These are phyloP conservation scores for Peziza echinospora DNA, from an alignment of 495 filamentous ascomycete species.

Conservation along the genomic window DNA sequence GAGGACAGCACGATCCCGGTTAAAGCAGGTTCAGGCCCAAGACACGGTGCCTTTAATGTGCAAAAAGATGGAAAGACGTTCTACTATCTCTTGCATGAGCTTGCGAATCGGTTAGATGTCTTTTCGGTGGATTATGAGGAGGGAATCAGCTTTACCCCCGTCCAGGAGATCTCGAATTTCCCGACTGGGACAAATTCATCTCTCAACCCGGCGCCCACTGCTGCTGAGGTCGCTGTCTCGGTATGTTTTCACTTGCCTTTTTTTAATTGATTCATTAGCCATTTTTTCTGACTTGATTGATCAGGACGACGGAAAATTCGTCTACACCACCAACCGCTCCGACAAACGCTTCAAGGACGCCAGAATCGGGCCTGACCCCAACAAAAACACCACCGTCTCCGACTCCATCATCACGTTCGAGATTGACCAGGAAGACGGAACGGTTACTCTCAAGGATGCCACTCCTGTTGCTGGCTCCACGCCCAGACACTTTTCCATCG, in stretches of 20 bases:
- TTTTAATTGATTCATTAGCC: background rate
- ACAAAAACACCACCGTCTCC: constrained; percentile 3
- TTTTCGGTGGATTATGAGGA: constrained; percentile 36
- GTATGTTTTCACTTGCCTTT: constrained; percentile 22
- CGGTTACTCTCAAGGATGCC: constrained; percentile 28
- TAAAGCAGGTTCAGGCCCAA: constrained; percentile 36
- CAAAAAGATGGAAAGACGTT: constrained; percentile 24
- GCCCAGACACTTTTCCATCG: constrained; percentile 43
- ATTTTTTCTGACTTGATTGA: background rate
- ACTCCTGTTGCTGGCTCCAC: constrained; percentile 34
- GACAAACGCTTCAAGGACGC: constrained; percentile 26
- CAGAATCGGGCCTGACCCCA: background rate
- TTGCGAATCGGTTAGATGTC: constrained; percentile 33
- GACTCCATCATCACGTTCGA: constrained; percentile 27
- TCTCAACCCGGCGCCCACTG: constrained; percentile 24
- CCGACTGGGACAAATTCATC: constrained; percentile 25
- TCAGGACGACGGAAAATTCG: constrained; percentile 35
- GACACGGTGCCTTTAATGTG: constrained; percentile 42
- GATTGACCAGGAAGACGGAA: constrained; percentile 20
- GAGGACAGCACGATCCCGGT: constrained; percentile 19
- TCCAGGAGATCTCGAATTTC: constrained; percentile 22
- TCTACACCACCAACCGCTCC: constrained; percentile 41
- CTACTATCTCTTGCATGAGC: constrained; percentile 43
- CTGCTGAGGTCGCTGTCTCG: constrained; percentile 38
- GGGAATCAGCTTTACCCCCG: constrained; percentile 27